These are phyloP conservation scores for Globisporangium viniferum DNA, from an alignment of 352 stramenopile species.

Conservation along the genomic window DNA sequence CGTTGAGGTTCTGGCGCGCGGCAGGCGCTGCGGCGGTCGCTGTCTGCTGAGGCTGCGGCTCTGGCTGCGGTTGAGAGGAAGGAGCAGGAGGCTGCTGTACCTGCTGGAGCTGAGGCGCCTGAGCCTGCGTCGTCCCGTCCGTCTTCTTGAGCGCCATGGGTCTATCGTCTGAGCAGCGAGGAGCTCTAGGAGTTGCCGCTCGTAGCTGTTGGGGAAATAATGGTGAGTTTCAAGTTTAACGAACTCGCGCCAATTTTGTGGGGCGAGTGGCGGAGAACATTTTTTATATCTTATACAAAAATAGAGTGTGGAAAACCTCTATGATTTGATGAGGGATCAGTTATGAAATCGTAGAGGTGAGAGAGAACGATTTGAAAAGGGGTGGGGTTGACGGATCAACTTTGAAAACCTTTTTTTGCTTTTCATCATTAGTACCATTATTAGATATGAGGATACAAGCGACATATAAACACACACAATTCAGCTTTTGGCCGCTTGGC, in stretches of 20 bases:
- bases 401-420: not conserved
- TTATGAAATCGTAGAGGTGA: slow-evolving; percentile 3
- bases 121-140: not conserved
- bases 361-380: not conserved
- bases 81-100: not conserved
- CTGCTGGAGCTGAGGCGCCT: not conserved
- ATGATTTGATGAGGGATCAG: slow-evolving; percentile 1
- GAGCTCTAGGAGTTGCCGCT: not conserved
- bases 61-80: not conserved
- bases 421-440: no score
- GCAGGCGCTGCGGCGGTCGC: not conserved
- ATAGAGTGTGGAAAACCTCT: slow-evolving; percentile 11
- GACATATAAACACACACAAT: no score
- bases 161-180: not conserved
- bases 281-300: slow-evolving; percentile 18
- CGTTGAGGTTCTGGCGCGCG: not conserved
- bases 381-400: slow-evolving; percentile 3
- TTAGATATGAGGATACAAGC: no score
- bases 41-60: not conserved
- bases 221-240: slow-evolving; percentile 2
- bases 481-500: no score
- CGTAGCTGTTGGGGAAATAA: not conserved
- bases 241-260: slow-evolving; percentile 2
- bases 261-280: not conserved
- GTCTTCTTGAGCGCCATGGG: slow-evolving; percentile 4